Evolutionary conservation across 768 basidiomycete species (phyloP), one percentile per base, ranked within the genome.

Genomic region (Suillus discolor): DNA sequence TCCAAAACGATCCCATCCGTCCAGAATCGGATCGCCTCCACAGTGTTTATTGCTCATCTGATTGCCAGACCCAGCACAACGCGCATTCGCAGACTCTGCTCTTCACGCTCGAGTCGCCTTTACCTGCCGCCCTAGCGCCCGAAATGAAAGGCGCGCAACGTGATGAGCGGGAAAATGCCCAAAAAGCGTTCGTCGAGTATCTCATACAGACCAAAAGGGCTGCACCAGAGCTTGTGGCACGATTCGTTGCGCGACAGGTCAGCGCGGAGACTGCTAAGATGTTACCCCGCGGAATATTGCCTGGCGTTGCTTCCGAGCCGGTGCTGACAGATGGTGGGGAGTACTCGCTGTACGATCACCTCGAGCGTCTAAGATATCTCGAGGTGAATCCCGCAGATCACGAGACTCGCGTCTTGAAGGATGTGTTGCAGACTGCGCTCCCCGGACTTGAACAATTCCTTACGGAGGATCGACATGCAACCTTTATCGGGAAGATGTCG

Each of bases 371-470:
- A 70, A 82, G 91, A 62, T 92, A 84, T 72, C 75, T 91, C 28
- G 88, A 91, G 51, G 71, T 86, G n/a, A 69, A 74, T 15, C 78
- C 84, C 2, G 72, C 82, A 18, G 76, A 81, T 28, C 82, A 85
- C 57, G 89, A 89, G 67, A 74, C 79, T 23, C 74, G 80, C 28
- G 67, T 89, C 18, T 72, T 93, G 51, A 75, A 80, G 36, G 77
- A 81, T 20, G 82, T 94, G 23, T 73, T 95, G 62, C 78, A 82
- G 57, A 77, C 81, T 41, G 89, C 89, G 3, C 75, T 94, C 53
- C 89, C 89, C 13, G 92, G 91, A 23, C 73, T 94, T 66, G 90
- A 93, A 68, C 82, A 87, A 63, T 89, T 91, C 64, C 78, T 92
- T 34, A 84, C 85, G 4, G 85, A 87, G 34, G 89, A 91, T 45